Conservation (phyloP, 2,329 filamentous ascomycete genomes). For the Phaeomoniella chlamydospora region DNA sequence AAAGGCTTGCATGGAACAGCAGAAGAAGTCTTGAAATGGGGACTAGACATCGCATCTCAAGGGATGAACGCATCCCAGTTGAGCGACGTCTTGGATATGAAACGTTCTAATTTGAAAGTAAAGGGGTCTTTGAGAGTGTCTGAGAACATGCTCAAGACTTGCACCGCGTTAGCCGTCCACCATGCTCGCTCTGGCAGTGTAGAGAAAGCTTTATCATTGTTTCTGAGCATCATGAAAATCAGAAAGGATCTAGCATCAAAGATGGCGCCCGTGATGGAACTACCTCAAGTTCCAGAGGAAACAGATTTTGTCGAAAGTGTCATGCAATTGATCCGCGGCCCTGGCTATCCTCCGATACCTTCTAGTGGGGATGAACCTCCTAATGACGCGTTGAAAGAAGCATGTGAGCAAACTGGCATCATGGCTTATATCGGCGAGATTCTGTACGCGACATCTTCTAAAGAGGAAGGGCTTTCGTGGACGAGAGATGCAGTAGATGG, state of each 20-base stretch:
- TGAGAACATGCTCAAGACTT: conserved; percentile 57
- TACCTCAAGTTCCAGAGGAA: conserved; percentile 13
- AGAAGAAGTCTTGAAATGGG: conserved; percentile 59
- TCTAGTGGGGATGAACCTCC: conserved; percentile 56
- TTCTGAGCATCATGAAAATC: conserved; percentile 70
- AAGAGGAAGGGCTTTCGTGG: conserved; percentile 68
- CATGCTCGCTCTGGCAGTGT: conserved; percentile 56
- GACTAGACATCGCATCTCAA: conserved; percentile 56
- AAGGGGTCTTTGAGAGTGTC: conserved; percentile 41
- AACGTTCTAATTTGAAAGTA: conserved; percentile 51
- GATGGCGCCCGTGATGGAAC: conserved; percentile 7
- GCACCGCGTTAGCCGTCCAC: conserved; percentile 67
- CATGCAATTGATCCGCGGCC: conserved; percentile 33
- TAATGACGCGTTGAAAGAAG: conserved; percentile 46
- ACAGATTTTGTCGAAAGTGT: conserved; percentile 22
- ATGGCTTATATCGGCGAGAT: conserved; percentile 92
- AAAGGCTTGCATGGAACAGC: conserved; percentile 53
- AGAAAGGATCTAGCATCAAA: conserved; percentile 43
- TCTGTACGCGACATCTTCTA: conserved; percentile 54
- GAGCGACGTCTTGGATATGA: conserved; percentile 40
- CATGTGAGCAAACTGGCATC: conserved; percentile 73
- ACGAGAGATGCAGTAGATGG: conserved; percentile 75
- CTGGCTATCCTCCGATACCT: conserved; percentile 54
- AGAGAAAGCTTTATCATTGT: conserved; percentile 60
- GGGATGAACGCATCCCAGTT: conserved; percentile 16